Conservation (phyloP, 345 rosid genomes). For the Camelina sativa region DNA sequence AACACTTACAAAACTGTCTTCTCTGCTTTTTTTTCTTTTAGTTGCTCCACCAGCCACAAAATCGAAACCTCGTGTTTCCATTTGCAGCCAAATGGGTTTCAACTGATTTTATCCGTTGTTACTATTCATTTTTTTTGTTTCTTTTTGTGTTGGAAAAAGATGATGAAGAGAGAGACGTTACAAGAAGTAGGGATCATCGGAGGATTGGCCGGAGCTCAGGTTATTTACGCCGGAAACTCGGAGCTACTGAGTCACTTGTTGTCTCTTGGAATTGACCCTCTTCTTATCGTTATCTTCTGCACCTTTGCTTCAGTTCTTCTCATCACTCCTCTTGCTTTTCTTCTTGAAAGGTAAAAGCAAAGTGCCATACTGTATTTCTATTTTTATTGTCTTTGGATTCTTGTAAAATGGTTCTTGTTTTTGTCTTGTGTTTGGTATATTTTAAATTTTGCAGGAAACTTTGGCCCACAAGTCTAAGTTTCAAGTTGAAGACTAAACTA, state of each 20-base stretch:
- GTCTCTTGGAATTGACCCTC: slow-evolving; percentile 73
- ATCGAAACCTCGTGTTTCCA: slow-evolving; percentile 7
- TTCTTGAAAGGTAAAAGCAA: slow-evolving; percentile 63
- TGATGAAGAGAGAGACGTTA: slow-evolving; percentile 45
- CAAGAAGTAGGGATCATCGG: slow-evolving; percentile 60
- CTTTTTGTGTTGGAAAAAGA: background rate
- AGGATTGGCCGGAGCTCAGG: slow-evolving; percentile 67
- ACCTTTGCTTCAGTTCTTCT: slow-evolving; percentile 65
- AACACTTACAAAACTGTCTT: background rate
- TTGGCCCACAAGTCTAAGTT: slow-evolving; percentile 66
- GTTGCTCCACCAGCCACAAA: background rate
- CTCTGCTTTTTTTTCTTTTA: background rate
- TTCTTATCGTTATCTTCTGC: slow-evolving; percentile 60
- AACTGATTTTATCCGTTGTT: slow-evolving; percentile 19
- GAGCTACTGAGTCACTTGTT: slow-evolving; percentile 64
- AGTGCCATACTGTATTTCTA: background rate
- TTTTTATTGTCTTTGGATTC: background rate
- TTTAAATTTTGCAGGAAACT: slow-evolving; percentile 51
- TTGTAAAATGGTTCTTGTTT: background rate
- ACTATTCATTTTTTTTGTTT: background rate
- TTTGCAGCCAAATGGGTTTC: slow-evolving; percentile 25
- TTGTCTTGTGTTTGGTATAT: slow-evolving; percentile 16
- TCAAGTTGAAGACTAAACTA: slow-evolving; percentile 65
- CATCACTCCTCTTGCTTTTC: slow-evolving; percentile 66
- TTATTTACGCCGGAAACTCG: slow-evolving; percentile 67